Evolutionary conservation across 257 asterid species (phyloP).

Genomic region (Paraleonurus japonicus): DNA sequence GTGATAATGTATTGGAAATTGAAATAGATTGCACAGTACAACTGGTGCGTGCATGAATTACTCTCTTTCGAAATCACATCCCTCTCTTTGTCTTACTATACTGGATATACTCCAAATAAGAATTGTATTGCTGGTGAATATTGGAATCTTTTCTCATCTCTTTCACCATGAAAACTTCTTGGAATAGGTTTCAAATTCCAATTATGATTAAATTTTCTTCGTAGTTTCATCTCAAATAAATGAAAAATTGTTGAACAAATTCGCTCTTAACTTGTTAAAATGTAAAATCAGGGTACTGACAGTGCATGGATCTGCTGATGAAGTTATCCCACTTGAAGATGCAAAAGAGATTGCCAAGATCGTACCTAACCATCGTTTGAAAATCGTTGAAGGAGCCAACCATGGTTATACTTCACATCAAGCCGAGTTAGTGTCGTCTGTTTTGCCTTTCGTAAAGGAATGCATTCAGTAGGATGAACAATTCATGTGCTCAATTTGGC

Average conservation of each 20-base stretch:
- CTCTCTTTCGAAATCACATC: not conserved
- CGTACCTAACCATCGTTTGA: constrained; percentile 58
- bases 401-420: constrained; percentile 64
- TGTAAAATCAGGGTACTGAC: constrained; percentile 53
- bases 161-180: not conserved
- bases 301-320: constrained; percentile 78
- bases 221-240: not conserved
- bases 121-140: not conserved
- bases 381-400: constrained; percentile 59
- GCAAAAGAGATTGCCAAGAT: constrained; percentile 59
- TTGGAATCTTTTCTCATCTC: not conserved
- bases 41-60: no score
- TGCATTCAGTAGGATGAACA: constrained; percentile 32
- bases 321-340: constrained; percentile 65
- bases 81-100: not conserved
- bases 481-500: not conserved
- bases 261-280: no score
- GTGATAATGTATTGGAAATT: no score
- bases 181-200: not conserved
- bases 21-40: no score
- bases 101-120: not conserved
- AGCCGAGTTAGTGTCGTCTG: constrained; percentile 41
- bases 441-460: constrained; percentile 62
- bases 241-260: no score
- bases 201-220: not conserved